Percentiles rank a stretch among this genome's conserved stretches.
These are phyloP conservation scores for Przewalskia tangutica DNA, from an alignment of 257 asterid genomes.

Conservation along the genomic window DNA sequence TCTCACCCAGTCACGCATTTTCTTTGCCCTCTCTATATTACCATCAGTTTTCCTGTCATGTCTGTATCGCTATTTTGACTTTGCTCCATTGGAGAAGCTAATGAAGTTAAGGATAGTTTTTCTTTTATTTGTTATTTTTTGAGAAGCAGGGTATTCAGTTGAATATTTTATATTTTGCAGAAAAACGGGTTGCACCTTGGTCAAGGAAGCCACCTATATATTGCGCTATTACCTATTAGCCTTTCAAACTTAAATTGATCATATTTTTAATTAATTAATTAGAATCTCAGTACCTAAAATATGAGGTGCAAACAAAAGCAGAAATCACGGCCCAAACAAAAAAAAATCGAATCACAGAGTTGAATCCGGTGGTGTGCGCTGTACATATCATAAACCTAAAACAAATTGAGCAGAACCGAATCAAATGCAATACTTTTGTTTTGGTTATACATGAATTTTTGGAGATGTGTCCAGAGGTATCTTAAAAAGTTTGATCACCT, in stretches of 20 bases:
- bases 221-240: background rate
- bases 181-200: background rate
- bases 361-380: background rate
- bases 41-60: background rate
- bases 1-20: background rate
- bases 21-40: background rate
- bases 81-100: background rate
- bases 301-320: background rate
- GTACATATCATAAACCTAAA: background rate
- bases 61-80: background rate
- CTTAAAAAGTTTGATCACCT: background rate
- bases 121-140: background rate
- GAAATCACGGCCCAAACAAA: background rate
- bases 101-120: background rate
- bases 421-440: background rate
- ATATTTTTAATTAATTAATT: background rate
- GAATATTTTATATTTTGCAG: background rate
- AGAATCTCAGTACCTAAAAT: background rate
- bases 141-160: background rate
- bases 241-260: background rate
- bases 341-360: background rate
- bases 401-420: background rate
- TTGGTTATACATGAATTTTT: background rate
- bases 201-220: background rate
- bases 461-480: background rate